phyloP scores from a whole-genome alignment of 2,329 filamentous ascomycete species.

The Uncinocarpus reesii region DNA sequence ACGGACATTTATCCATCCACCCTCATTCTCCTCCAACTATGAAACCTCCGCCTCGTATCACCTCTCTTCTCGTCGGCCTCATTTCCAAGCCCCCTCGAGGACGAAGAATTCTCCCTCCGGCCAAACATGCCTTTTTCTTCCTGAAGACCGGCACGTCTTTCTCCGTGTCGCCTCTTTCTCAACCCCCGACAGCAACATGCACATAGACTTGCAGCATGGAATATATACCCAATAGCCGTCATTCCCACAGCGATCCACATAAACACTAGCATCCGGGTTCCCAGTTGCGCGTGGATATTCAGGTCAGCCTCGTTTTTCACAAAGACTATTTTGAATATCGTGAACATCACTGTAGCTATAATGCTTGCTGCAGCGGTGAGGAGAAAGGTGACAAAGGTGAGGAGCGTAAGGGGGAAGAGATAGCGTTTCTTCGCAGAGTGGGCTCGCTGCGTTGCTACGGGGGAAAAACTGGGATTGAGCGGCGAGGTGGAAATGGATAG shows the following conservation, averaged over 20 bases:
- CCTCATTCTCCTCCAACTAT: constrained; percentile 5
- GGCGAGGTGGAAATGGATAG: constrained; percentile 35
- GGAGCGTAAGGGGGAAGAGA: constrained; percentile 56
- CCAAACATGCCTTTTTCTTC: constrained; percentile 2
- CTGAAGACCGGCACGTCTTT: neutral
- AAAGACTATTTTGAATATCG: constrained; percentile 70
- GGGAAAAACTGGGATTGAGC: constrained; percentile 25
- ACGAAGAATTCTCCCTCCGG: neutral
- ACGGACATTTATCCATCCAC: constrained; percentile 3
- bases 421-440: constrained; percentile 34
- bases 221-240: constrained; percentile 56
- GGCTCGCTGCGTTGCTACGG: constrained; percentile 17
- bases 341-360: constrained; percentile 72
- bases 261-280: constrained; percentile 67
- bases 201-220: constrained; percentile 50
- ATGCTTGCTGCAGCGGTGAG: constrained; percentile 59
- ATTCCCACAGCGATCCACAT: constrained; percentile 74
- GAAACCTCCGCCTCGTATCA: constrained; percentile 5
- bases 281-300: constrained; percentile 64
- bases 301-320: constrained; percentile 56
- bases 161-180: neutral
- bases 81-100: constrained; percentile 1
- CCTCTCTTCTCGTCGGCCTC: neutral
- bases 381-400: constrained; percentile 58
- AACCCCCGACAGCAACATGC: constrained; percentile 50